Evolutionary conservation across 805 yeast genomes (phyloP).

Genomic region (Pichia ethanolica): DNA sequence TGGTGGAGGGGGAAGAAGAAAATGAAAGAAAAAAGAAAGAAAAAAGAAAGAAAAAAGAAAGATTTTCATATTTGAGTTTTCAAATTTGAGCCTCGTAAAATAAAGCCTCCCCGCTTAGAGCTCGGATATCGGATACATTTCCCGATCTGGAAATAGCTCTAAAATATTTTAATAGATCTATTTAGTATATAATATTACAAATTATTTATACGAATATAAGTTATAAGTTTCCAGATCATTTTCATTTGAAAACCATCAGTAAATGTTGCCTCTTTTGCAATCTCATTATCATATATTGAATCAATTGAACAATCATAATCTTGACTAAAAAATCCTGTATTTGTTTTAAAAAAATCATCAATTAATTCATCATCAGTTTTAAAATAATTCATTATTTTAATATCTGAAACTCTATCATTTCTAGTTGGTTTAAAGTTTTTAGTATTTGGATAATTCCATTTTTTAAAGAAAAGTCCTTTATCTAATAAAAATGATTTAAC

Average conservation of each 20-base stretch:
- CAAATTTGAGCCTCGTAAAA: too few relatives aligned
- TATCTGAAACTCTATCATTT: neutral
- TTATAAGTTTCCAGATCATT: constrained; percentile 4
- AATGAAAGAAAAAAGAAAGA: too few relatives aligned
- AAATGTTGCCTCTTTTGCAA: neutral
- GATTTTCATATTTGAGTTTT: too few relatives aligned
- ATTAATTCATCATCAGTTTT: neutral
- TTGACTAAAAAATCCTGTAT: constrained; percentile 4
- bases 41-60: too few relatives aligned
- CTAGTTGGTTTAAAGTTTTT: neutral
- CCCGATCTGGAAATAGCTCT: too few relatives aligned
- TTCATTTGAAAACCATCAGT: constrained; percentile 1
- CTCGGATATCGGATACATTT: too few relatives aligned
- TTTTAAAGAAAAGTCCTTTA: constrained; percentile 5
- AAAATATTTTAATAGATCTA: too few relatives aligned
- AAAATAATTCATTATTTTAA: neutral
- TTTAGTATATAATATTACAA: too few relatives aligned
- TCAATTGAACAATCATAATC: neutral
- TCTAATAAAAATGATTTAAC: neutral
- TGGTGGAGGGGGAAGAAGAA: too few relatives aligned
- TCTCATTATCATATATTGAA: neutral
- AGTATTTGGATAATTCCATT: constrained; percentile 3
- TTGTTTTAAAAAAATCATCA: neutral
- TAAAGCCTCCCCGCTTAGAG: too few relatives aligned
- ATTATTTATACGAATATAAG: constrained; percentile 6